phyloP scores from a whole-genome alignment of 2,329 filamentous ascomycete species.

The Penicillium psychrosexuale region DNA sequence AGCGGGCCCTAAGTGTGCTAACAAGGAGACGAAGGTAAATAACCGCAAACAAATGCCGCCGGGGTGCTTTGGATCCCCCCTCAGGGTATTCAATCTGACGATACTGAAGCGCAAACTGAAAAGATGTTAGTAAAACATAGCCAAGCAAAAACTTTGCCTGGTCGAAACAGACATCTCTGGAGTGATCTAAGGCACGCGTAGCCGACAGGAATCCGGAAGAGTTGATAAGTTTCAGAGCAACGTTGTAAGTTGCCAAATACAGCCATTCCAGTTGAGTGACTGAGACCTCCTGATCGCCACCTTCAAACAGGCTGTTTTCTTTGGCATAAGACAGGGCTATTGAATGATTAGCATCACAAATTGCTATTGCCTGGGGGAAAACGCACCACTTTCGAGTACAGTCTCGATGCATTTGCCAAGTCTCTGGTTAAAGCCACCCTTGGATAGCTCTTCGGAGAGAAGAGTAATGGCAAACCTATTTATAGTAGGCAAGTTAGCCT shows the following conservation, averaged over 20 bases:
- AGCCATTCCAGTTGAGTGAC: slow-evolving; percentile 5
- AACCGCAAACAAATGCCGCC: slow-evolving; percentile 1
- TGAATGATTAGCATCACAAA: not conserved
- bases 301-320: not conserved
- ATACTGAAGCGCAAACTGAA: slow-evolving; percentile 2
- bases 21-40: not conserved
- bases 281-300: not conserved
- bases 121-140: not conserved
- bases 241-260: not conserved
- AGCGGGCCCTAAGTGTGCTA: not conserved
- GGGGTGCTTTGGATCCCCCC: not conserved
- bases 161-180: not conserved
- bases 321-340: not conserved
- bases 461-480: slow-evolving; percentile 2
- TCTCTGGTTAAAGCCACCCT: not conserved
- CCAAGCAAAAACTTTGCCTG: not conserved
- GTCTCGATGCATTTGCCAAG: not conserved
- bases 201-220: not conserved
- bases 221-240: not conserved
- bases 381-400: not conserved
- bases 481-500: not conserved
- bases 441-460: not conserved
- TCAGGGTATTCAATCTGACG: not conserved
- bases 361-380: not conserved
- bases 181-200: not conserved